phyloP scores from a whole-genome alignment of 1,284 basidiomycete genomes.

The Stygiomarasmius scandens region DNA sequence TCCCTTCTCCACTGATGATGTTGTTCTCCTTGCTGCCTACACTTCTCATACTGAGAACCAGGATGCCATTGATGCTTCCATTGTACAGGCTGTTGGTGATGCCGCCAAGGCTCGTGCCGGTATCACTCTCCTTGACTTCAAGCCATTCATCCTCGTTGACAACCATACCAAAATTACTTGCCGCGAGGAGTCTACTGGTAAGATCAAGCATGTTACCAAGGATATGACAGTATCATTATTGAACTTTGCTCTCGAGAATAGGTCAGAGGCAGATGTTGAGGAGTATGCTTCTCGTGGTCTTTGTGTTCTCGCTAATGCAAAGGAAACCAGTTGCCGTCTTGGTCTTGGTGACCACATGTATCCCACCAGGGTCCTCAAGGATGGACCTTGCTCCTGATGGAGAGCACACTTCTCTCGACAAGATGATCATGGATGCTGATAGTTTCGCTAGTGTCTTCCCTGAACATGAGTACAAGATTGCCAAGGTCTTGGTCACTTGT shows the following conservation, averaged over 20 bases:
- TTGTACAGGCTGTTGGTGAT: slow-evolving; percentile 83
- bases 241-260: slow-evolving; percentile 94
- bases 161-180: slow-evolving; percentile 99
- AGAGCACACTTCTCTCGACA: slow-evolving; percentile 82
- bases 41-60: slow-evolving; percentile 98
- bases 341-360: slow-evolving; percentile 96
- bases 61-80: slow-evolving; percentile 93
- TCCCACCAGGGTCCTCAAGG: slow-evolving; percentile 92
- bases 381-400: slow-evolving; percentile 78
- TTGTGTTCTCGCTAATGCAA: slow-evolving; percentile 94
- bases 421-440: slow-evolving; percentile 92
- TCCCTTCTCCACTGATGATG: slow-evolving; percentile 86
- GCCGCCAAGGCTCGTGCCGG: slow-evolving; percentile 79
- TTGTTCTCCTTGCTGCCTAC: slow-evolving; percentile 92
- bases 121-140: slow-evolving; percentile 97
- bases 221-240: slow-evolving; percentile 99
- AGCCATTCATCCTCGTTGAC: slow-evolving; percentile 99
- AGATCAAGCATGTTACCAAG: slow-evolving; percentile 98
- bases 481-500: slow-evolving; percentile 76
- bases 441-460: slow-evolving; percentile 96
- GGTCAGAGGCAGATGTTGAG: slow-evolving; percentile 92
- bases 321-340: slow-evolving; percentile 93
- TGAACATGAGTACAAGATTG: slow-evolving; percentile 86
- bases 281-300: slow-evolving; percentile 96
- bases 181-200: slow-evolving; percentile 89